Evolutionary conservation across 129 eudicot species (phyloP), one percentile per base, ranked within the genome.

Genomic region (Flaveria ramosissima): DNA sequence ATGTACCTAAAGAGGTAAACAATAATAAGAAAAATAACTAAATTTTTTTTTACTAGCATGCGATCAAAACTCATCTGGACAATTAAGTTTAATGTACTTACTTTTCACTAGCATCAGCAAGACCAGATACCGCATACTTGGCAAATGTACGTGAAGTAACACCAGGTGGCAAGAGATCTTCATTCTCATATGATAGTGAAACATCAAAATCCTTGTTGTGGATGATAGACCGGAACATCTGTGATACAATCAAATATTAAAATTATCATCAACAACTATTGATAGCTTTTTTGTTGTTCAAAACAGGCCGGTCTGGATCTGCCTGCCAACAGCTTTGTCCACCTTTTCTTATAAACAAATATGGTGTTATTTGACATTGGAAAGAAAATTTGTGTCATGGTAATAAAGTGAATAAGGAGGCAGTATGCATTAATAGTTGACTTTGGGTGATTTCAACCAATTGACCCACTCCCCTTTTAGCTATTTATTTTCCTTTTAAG

Each of bases 141-240:
- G 96, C 94, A 85, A 91, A 95, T 70, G 79, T 71, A 19, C 78
- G 89, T 81, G 95, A 89, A 78, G 91, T 47, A 68, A 82, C 86
- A 50, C 95, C 96, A 65, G 95, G 97, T 36, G 97, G 99, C 82
- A 95, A 70, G 50, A 88, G 76, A 74, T 85, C 84, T 83, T 85
- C 96, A 74, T 80, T 86, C 78, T 95, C 97, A 50, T 95, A 95
- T 70, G 86, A 76, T 73, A 95, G 92, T 53, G 91, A 86, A 74
- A 89, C 95, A 56, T 95, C 96, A 86, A 95, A 95, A 86, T 95
- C 99, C 75, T 92, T 92, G 81, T 81, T 80, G 83, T 89, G 95
- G 65, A 79, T 79, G 78, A 95, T 71, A 45, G 99, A 92, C 70
- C 96, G 87, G 86, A 86, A 91, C 92, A 95, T 88, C 99, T 95